Conservation (phyloP, 2,329 filamentous ascomycete species). For the Celoporthe dispersa region DNA sequence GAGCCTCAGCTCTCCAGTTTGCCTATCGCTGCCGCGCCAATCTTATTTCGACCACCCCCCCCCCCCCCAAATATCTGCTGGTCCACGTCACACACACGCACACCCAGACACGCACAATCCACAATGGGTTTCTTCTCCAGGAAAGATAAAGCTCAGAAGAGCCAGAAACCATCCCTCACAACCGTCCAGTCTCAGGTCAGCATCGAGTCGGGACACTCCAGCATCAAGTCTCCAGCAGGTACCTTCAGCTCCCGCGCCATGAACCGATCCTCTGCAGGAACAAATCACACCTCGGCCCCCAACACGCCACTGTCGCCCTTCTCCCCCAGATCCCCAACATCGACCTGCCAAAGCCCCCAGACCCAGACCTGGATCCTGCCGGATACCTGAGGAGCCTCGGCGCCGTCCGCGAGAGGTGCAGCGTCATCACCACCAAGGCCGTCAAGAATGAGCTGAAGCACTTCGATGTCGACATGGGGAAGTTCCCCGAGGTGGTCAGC, state of each 20-base stretch:
- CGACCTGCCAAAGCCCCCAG: constrained; percentile 81
- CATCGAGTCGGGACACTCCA: constrained; percentile 56
- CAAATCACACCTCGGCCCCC: constrained; percentile 45
- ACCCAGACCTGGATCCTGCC: constrained; percentile 85
- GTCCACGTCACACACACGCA: neutral
- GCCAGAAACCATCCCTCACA: constrained; percentile 45
- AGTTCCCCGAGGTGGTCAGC: constrained; percentile 80
- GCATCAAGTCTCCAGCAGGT: constrained; percentile 46
- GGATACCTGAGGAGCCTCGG: constrained; percentile 90
- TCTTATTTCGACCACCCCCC: neutral
- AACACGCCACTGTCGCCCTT: constrained; percentile 57
- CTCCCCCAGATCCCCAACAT: constrained; percentile 69
- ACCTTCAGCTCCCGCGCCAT: constrained; percentile 43
- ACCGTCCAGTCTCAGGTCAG: constrained; percentile 55
- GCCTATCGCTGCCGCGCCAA: constrained; percentile 20
- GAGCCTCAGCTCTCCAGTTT: neutral
- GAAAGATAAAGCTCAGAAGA: constrained; percentile 55
- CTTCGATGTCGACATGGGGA: constrained; percentile 85
- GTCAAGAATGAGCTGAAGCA: constrained; percentile 78
- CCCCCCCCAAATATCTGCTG: neutral
- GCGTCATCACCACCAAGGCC: constrained; percentile 76
- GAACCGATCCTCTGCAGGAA: constrained; percentile 58
- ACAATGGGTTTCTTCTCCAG: constrained; percentile 62
- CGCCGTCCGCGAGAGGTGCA: constrained; percentile 80
- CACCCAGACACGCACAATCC: constrained; percentile 8